A percentile compares a stretch with the other conserved stretches of the same genome.
These are phyloP conservation scores for Debaryomyces robertsiae DNA, from an alignment of 1,139 yeast species.

Conservation along the genomic window DNA sequence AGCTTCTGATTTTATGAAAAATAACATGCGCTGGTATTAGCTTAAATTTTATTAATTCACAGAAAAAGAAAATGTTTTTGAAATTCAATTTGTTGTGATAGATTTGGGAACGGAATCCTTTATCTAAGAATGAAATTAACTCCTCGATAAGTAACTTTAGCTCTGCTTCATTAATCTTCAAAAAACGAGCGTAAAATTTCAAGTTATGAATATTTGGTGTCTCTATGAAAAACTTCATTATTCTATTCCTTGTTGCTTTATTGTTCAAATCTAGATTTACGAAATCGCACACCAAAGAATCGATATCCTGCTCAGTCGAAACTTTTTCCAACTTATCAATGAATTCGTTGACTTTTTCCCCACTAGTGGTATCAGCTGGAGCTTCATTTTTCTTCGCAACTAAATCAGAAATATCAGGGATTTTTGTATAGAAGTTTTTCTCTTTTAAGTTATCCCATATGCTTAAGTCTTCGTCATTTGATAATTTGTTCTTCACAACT, in stretches of 20 bases:
- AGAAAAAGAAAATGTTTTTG: conserved; percentile 61
- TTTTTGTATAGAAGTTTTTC: conserved; percentile 56
- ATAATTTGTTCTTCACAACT: conserved; percentile 25
- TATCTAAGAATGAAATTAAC: conserved; percentile 57
- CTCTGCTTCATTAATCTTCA: conserved; percentile 56
- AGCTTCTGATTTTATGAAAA: conserved; percentile 67
- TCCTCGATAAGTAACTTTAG: conserved; percentile 59
- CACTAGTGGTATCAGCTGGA: conserved; percentile 25
- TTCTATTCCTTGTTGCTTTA: conserved; percentile 70
- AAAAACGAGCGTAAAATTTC: conserved; percentile 62
- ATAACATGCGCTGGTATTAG: conserved; percentile 70
- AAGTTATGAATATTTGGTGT: conserved; percentile 48
- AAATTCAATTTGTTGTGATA: conserved; percentile 54
- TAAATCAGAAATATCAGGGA: conserved; percentile 31
- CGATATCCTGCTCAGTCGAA: conserved; percentile 53
- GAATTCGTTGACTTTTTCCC: conserved; percentile 50
- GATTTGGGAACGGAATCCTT: conserved; percentile 61
- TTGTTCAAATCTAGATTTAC: conserved; percentile 58
- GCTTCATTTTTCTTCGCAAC: conserved; percentile 28
- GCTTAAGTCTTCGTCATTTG: conserved; percentile 35
- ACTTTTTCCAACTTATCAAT: conserved; percentile 48
- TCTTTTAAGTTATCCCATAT: conserved; percentile 73
- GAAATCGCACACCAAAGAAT: conserved; percentile 58
- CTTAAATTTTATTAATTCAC: conserved; percentile 77
- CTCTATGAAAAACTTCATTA: conserved; percentile 57